Percentiles rank a stretch among this genome's conserved stretches.
These are phyloP conservation scores for Peronospora destructor DNA, from an alignment of 352 stramenopile genomes.

Conservation along the genomic window DNA sequence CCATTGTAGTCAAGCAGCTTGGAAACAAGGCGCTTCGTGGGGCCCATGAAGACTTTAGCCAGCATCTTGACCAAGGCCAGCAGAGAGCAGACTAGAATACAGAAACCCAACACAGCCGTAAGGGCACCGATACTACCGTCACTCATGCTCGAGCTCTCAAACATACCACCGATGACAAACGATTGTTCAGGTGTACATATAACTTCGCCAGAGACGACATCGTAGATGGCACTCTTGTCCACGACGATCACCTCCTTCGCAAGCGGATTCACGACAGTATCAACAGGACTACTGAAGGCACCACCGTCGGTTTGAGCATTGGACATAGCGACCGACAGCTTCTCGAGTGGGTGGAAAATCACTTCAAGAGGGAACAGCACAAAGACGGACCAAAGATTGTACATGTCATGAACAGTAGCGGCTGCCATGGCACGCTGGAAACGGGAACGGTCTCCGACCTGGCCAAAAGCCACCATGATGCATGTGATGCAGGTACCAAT, in stretches of 20 bases:
- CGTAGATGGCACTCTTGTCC: constrained; percentile 36
- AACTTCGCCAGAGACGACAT: constrained; percentile 27
- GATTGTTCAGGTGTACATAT: constrained; percentile 21
- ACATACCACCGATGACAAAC: constrained; percentile 37
- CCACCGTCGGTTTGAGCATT: constrained; percentile 29
- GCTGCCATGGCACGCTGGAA: constrained; percentile 61
- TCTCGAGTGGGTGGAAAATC: constrained; percentile 49
- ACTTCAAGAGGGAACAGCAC: constrained; percentile 72
- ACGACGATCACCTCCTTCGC: constrained; percentile 30
- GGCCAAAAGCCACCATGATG: constrained; percentile 87
- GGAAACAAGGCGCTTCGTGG: constrained; percentile 79
- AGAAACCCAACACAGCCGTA: constrained; percentile 37
- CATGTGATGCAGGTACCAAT: constrained; percentile 86
- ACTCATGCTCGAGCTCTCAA: constrained; percentile 28
- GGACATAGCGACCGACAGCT: constrained; percentile 42
- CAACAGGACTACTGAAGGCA: constrained; percentile 38
- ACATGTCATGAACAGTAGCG: constrained; percentile 63
- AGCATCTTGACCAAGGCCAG: constrained; percentile 47
- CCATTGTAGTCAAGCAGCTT: constrained; percentile 87
- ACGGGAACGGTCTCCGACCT: constrained; percentile 64
- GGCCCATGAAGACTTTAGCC: constrained; percentile 65
- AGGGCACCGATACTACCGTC: constrained; percentile 44
- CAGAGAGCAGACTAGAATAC: constrained; percentile 42
- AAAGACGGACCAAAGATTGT: constrained; percentile 85
- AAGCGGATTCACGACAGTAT: constrained; percentile 38